Evolutionary conservation across 495 filamentous ascomycete species (phyloP).

Genomic region (Trichoderma gamsii): DNA sequence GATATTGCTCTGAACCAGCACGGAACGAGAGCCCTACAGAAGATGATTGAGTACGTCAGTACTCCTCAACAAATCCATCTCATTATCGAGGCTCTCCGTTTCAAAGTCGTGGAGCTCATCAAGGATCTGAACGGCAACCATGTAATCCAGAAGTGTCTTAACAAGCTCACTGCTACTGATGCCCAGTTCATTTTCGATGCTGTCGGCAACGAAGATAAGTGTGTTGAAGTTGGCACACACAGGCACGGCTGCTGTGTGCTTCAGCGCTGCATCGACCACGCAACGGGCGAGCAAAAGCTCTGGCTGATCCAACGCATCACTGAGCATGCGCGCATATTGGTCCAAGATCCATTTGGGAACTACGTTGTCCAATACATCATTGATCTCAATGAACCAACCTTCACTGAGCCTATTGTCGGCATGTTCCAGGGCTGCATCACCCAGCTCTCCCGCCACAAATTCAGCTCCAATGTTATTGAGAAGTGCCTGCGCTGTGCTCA

Average conservation of each 20-base stretch:
- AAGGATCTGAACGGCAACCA: conserved; percentile 98
- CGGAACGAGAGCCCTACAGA: conserved; percentile 91
- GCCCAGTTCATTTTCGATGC: conserved; percentile 95
- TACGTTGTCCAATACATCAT: conserved; percentile 98
- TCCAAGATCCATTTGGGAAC: conserved; percentile 96
- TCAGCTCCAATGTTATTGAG: conserved; percentile 98
- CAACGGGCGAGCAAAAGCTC: conserved; percentile 79
- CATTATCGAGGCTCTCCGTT: conserved; percentile 71
- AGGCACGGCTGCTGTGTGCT: conserved; percentile 97
- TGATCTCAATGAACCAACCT: conserved; percentile 73
- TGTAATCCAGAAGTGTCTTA: conserved; percentile 97
- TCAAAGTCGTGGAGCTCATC: conserved; percentile 83
- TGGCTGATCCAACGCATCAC: conserved; percentile 84
- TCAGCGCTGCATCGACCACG: conserved; percentile 96
- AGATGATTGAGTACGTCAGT: conserved; percentile 97
- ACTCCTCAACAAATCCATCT: conserved; percentile 69
- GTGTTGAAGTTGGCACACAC: conserved; percentile 89
- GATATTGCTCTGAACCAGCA: conserved; percentile 93
- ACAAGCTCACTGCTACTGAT: conserved; percentile 74
- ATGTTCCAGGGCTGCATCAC: conserved; percentile 70
- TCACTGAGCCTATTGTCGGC: conserved; percentile 77
- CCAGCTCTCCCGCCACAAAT: conserved; percentile 88
- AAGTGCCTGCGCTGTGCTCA: conserved; percentile 86
- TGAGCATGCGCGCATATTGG: conserved; percentile 67
- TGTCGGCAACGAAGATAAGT: conserved; percentile 61